Evolutionary conservation across 1,284 basidiomycete genomes (phyloP), one percentile per base, ranked within the genome.

Genomic region (Takashimella tepidaria): DNA sequence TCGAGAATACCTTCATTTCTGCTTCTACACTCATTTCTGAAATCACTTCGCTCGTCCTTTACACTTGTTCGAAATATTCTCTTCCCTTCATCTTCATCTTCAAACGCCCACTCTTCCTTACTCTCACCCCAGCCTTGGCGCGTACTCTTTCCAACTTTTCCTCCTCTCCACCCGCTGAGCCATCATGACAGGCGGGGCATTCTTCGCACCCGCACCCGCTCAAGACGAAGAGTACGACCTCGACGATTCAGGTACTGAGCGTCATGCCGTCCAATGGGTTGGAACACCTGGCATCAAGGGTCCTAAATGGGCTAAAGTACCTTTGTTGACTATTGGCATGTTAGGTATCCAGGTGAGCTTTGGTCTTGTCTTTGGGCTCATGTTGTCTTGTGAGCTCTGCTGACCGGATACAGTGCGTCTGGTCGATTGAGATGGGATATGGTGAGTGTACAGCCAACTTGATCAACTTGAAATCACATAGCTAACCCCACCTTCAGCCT

Each of bases 351-450:
- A 89, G 69, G 83, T 89, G 60, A 51, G 67, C n/a, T 58, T 12
- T 5, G 11, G 6, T 31, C 26, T n/a, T n/a, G n/a, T n/a, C n/a
- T n/a, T n/a, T n/a, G n/a, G n/a, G n/a, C n/a, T n/a, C n/a, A n/a
- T n/a, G n/a, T n/a, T n/a, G n/a, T n/a, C n/a, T n/a, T n/a, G n/a
- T n/a, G 23, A 27, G 20, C 13, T 31, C 13, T 6, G 16, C 42
- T 46, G 45, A 25, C 26, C n/a, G n/a, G 24, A 24, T 4, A 8
- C 50, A 70, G 65, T 73, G 72, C 50, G 83, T 92, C 51, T 93
- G 90, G 90, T 88, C 87, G 1, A 85, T 92, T 3, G 90, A 93
- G 70, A 91, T 93, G 88, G 87, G 87, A 1, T 91, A 92, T 64
- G 88, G 87, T 87, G 58, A 57, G 80, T 70, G n/a, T n/a, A n/a